Base-by-base conservation (phyloP, 805 yeast species). In the Cyberlindnera xishuangbannaensis region DNA sequence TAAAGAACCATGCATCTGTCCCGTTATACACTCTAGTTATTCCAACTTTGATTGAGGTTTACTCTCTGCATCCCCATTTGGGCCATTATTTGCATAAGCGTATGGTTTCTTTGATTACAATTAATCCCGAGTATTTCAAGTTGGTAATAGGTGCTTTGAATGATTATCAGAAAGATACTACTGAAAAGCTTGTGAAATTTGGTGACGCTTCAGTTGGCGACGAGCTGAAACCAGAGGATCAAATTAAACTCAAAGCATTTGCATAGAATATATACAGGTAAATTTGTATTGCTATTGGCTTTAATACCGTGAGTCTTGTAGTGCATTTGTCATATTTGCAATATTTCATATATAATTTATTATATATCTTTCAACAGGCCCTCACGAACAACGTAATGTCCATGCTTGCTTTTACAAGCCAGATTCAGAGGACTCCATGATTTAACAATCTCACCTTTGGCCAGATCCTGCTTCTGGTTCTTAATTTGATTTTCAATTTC, bases 171-270 rank as follows among this genome's bases (percentile, higher is more conserved):
- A 53, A 65, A 50, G 30, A 31, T 15, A 31, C 59, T 21, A 51
- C 77, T 27, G 68, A 74, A 51, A 50, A 47, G 21, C 44, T 76
- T 53, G 69, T 71, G 32, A 62, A 69, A 41, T 33, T 50, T 16
- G 50, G 61, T 39, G 31, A 34, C 25, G 28, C 31, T 24, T 48
- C 59, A 40, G 31, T 28, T 27, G 33, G 25, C 27, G 24, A 27
- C 26, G 41, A 45, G 25, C 43, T 33, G 15, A 35, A 33, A 33
- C 35, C 37, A 12, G 43, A 47, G 28, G 47, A 43, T n/a, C 75
- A 69, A 34, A 76, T 77, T 37, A 62, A 71, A 44, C 54, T 77
- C 32, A 76, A 73, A 47, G 60, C 68, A 1, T 77, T 77, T 50
- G 69, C 39, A 22, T 48, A 20, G 23, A n/a, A n/a, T n/a, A 9